Evolutionary conservation across 208 protist species (phyloP), one percentile per base, ranked within the genome.

Genomic region (Angomonas ambiguus): DNA sequence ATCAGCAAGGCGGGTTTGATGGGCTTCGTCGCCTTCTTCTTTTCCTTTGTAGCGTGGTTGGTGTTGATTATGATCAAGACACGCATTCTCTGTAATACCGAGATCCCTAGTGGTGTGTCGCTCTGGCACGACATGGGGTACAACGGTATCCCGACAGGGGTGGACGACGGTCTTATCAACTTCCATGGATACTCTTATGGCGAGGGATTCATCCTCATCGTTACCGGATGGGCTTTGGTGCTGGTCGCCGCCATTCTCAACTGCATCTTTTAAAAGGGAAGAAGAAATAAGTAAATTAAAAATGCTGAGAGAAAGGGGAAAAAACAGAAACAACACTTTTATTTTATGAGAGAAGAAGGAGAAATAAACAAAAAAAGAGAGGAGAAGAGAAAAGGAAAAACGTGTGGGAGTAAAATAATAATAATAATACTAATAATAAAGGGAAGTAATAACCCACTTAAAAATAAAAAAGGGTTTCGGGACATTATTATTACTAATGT

Each of bases 121-220:
- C 38, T 69, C n/a, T 80, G 79, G 79, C 38, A 41, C 25, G 67
- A 73, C 49, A 25, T 76, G n/a, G 68, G 65, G 33, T 80, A 80
- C 76, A 85, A 85, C 65, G 79, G 74, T 41, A 77, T 80, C 27
- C 79, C 75, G 1, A 76, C 68, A 1, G 79, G 75, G 33, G 65
- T 85, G 53, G n/a, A 65, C 24, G 63, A 72, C 59, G 74, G 64
- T 3, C 53, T 67, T 48, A 78, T 81, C 28, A n/a, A 45, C 42
- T 77, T 74, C 55, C 56, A 69, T 57, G 74, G 71, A 45, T 80
- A 85, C 72, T 59, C 41, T 8, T 38, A 74, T 34, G 34, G 53
- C 24, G 72, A 72, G 51, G 75, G 74, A 35, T 80, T 81, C n/a
- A 72, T 27, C 11, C 71, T 81, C 11, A 51, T 85, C 24, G 34